Base-by-base conservation (phyloP, 2,329 filamentous ascomycete species). In the Neonectria ditissima region DNA sequence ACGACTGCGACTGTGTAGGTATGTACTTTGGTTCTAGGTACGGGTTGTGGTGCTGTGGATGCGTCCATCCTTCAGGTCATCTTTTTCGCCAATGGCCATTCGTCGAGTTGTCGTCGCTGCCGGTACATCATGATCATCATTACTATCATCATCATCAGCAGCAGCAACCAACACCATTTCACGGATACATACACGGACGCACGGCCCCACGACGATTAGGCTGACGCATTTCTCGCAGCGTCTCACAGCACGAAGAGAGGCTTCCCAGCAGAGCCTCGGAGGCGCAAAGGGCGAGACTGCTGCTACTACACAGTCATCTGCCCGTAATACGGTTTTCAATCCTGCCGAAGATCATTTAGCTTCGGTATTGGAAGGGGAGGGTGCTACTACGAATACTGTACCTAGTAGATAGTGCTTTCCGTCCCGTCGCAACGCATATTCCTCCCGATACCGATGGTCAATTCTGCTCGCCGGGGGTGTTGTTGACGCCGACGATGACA, bases 361-460 rank as follows among this genome's bases (percentile, higher is more conserved):
- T 34, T 34, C 32, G 32, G 24, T 26, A 26, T 26, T 26, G 24
- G 24, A 26, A 26, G 24, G 24, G 24, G 24, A 4, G 4, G 6
- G 6, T 26, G 24, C 24, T 26, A 6, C 24, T n/a, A n/a, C n/a
- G n/a, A n/a, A n/a, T n/a, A n/a, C n/a, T n/a, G n/a, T n/a, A n/a
- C n/a, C n/a, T n/a, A n/a, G n/a, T n/a, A n/a, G n/a, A n/a, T n/a
- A n/a, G n/a, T n/a, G n/a, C n/a, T n/a, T n/a, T n/a, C n/a, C n/a
- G n/a, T n/a, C n/a, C n/a, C n/a, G n/a, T 30, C 28, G 28, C 28
- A 8, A n/a, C 44, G 24, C 14, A 28, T 39, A 59, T 48, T 60
- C 54, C 54, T 62, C 60, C 59, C 60, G 55, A 48, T 58, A 62
- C 54, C 59, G 59, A 62, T 56, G 59, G 45, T 39, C 53, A 41